A percentile compares a stretch with the other conserved stretches of the same genome.
Evolutionary conservation across 352 stramenopile species (phyloP).

Genomic region (Nothophytophthora sp.): DNA sequence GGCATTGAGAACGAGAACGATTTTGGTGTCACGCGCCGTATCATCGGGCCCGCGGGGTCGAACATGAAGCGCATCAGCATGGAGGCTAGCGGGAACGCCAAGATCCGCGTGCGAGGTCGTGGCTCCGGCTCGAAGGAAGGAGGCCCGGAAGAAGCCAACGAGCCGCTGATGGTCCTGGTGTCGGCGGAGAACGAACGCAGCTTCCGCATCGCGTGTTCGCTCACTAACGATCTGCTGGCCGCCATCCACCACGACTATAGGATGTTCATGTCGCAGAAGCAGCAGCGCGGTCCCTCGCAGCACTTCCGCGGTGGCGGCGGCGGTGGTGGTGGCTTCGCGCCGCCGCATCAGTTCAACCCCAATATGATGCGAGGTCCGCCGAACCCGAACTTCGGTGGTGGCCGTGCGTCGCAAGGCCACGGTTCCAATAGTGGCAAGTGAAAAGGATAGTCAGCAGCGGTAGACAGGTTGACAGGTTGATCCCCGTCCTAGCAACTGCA

Average conservation of each 20-base stretch:
- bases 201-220: slow-evolving; percentile 75
- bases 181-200: slow-evolving; percentile 87
- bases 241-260: slow-evolving; percentile 82
- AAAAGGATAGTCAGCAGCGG: too few species aligned
- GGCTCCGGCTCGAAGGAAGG: slow-evolving; percentile 82
- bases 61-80: slow-evolving; percentile 90
- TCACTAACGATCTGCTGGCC: slow-evolving; percentile 64
- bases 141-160: slow-evolving; percentile 62
- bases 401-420: slow-evolving; percentile 19
- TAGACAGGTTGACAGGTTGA: too few species aligned
- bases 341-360: slow-evolving; percentile 5
- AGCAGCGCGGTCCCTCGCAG: slow-evolving; percentile 23
- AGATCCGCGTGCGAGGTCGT: slow-evolving; percentile 83
- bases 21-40: slow-evolving; percentile 82
- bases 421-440: too few species aligned
- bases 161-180: slow-evolving; percentile 84
- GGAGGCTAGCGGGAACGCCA: slow-evolving; percentile 77
- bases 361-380: slow-evolving; percentile 22
- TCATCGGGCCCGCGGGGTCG: slow-evolving; percentile 76
- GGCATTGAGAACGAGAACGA: slow-evolving; percentile 88
- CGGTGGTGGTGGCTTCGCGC: slow-evolving; percentile 11
- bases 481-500: too few species aligned
- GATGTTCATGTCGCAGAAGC: slow-evolving; percentile 46
- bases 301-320: slow-evolving; percentile 17
- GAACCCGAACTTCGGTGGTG: slow-evolving; percentile 19